Percentiles rank a stretch among this genome's conserved stretches.
Conservation (phyloP, 495 filamentous ascomycete genomes). For the Xylaria acuta region DNA sequence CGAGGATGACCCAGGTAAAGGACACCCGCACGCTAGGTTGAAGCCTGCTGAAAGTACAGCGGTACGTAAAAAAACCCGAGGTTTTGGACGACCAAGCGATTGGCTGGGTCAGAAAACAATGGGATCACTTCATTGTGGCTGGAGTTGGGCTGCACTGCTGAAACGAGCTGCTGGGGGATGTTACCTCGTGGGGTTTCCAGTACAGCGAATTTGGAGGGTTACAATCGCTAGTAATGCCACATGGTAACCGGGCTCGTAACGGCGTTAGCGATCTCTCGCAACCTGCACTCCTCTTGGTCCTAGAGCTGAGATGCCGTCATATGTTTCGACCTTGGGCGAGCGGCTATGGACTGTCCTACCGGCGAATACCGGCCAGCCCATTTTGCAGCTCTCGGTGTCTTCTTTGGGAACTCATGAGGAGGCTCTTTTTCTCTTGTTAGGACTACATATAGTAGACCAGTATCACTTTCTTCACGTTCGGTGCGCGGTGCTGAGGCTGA, state of each 20-base stretch:
- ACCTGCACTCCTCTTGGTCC: neutral
- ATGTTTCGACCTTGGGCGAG: neutral
- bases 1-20: neutral
- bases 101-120: too few species aligned
- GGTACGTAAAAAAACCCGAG: neutral
- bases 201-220: slow-evolving; percentile 12
- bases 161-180: neutral
- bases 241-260: slow-evolving; percentile 17
- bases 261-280: slow-evolving; percentile 3
- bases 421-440: neutral
- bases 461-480: neutral
- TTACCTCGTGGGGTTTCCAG: slow-evolving; percentile 1
- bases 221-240: slow-evolving; percentile 26
- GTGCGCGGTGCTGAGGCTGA: neutral
- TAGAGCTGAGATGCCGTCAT: neutral
- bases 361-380: slow-evolving; percentile 8
- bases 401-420: neutral
- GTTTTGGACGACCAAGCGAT: neutral
- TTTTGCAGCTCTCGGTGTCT: slow-evolving; percentile 1
- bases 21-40: neutral
- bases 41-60: neutral
- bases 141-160: neutral
- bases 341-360: neutral
- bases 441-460: neutral
- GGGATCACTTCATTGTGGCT: neutral